Evolutionary conservation across 2,329 filamentous ascomycete species (phyloP).

Genomic region (Dendrostoma leiphaemia): DNA sequence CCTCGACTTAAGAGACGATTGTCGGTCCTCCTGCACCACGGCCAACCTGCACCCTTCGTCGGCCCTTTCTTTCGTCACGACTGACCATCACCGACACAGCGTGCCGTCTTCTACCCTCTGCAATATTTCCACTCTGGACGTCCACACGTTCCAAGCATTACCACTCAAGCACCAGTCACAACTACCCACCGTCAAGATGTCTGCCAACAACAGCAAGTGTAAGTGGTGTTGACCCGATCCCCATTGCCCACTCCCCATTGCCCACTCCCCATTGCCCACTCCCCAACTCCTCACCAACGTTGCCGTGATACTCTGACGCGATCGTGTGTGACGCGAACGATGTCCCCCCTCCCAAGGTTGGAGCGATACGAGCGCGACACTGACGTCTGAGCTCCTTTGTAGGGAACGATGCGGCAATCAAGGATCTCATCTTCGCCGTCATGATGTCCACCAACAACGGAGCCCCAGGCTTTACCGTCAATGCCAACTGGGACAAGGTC

Average conservation of each 20-base stretch:
- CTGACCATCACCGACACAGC: not conserved
- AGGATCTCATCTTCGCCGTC: constrained; percentile 15
- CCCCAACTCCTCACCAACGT: not conserved
- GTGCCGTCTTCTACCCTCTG: not conserved
- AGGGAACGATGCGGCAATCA: constrained; percentile 14
- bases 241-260: not conserved
- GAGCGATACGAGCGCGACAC: too few species aligned
- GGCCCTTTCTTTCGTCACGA: not conserved
- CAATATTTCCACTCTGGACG: not conserved
- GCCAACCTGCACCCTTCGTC: not conserved
- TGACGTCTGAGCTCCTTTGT: not conserved
- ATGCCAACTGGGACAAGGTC: constrained; percentile 11
- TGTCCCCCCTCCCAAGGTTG: too few species aligned
- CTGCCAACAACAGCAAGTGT: not conserved
- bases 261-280: not conserved
- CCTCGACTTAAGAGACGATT: not conserved
- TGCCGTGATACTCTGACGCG: too few species aligned
- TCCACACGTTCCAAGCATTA: not conserved
- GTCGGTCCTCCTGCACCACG: not conserved
- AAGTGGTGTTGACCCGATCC: not conserved
- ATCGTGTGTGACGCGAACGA: too few species aligned
- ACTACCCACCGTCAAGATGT: not conserved
- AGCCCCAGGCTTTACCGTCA: constrained; percentile 7
- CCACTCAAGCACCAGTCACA: not conserved
- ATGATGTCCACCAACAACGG: constrained; percentile 13